Percentiles rank a stretch among this genome's conserved stretches.
These are phyloP conservation scores for Wallemia ichthyophaga DNA, from an alignment of 1,284 basidiomycete species.

Conservation along the genomic window DNA sequence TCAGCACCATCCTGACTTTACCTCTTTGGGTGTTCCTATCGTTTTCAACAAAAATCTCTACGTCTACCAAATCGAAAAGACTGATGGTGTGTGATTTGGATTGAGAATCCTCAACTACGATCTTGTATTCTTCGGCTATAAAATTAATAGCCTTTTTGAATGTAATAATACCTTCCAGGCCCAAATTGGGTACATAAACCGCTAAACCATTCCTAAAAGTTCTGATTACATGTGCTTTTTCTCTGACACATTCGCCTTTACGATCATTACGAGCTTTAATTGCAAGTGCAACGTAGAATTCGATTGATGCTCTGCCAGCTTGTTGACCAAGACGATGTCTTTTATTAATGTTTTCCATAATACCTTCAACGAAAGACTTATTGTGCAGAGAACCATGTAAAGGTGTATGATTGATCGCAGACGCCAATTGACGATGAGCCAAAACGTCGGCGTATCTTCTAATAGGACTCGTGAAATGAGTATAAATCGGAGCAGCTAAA, in stretches of 20 bases:
- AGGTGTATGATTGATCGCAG: slow-evolving; percentile 55
- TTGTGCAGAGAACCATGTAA: slow-evolving; percentile 67
- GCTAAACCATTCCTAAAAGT: slow-evolving; percentile 82
- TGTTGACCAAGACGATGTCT: slow-evolving; percentile 89
- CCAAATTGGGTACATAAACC: slow-evolving; percentile 75
- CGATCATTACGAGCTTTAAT: slow-evolving; percentile 34
- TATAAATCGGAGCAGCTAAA: slow-evolving; percentile 83
- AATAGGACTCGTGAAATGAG: slow-evolving; percentile 89
- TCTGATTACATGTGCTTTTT: slow-evolving; percentile 83
- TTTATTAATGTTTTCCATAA: slow-evolving; percentile 62
- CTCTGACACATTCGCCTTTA: slow-evolving; percentile 23
- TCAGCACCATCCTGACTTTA: slow-evolving; percentile 60
- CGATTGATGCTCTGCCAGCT: slow-evolving; percentile 77
- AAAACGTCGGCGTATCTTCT: slow-evolving; percentile 84
- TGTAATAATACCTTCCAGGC: slow-evolving; percentile 72
- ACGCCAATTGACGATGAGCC: slow-evolving; percentile 72
- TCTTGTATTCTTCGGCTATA: slow-evolving; percentile 66
- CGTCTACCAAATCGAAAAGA: slow-evolving; percentile 70
- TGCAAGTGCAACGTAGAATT: slow-evolving; percentile 87
- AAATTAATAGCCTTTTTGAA: slow-evolving; percentile 70
- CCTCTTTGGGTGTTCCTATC: slow-evolving; percentile 81
- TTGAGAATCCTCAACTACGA: slow-evolving; percentile 28
- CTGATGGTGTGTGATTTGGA: slow-evolving; percentile 15
- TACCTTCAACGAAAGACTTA: slow-evolving; percentile 60
- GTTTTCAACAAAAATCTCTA: slow-evolving; percentile 73